Base-by-base conservation (phyloP, 2,329 filamentous ascomycete species). In the Aspergillus novoparasiticus region DNA sequence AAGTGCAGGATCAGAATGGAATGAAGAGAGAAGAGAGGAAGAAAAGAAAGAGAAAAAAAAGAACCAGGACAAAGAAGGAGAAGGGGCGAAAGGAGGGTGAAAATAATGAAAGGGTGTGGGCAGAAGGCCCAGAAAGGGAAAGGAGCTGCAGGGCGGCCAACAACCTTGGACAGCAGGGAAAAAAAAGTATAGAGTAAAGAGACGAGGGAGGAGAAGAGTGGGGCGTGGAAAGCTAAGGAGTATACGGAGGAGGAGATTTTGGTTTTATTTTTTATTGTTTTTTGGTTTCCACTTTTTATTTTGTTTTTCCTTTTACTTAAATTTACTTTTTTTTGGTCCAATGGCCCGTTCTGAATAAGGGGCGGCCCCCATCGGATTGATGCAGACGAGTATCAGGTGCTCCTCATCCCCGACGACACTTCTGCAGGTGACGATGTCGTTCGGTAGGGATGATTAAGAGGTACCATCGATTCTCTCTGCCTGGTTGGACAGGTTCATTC, bases 41-140 rank as follows among this genome's bases (percentile, higher is more conserved):
- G 66, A 68, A 66, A 51, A 60, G 58, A 51, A 65, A 64, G 67
- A 69, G 68, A 67, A 12, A 6, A 32, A 34, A 62, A 63, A 67
- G 64, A 65, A 68, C 66, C 67, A 73, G 69, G 63, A 66, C 60
- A 67, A 66, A 68, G 66, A 65, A 60, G 66, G 67, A 64, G 64
- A 65, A 69, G 68, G 55, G 61, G 64, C 51, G 69, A 69, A 68
- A 68, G 61, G 60, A 67, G 60, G 59, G 66, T 61, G 51, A 67
- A 66, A 55, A 60, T 63, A 51, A 60, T 60, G 61, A 63, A 62
- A 65, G 66, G 62, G 67, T 59, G 67, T 62, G 64, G 58, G 59
- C 58, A 57, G 59, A 26, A 51, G 21, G 16, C 43, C 64, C 64
- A 39, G 51, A 62, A 64, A 66, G 59, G 68, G 69, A 61, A 72